Evolutionary conservation across 1,284 basidiomycete genomes (phyloP), one percentile per base, ranked within the genome.

Genomic region (Coniferiporia sulphurascens): DNA sequence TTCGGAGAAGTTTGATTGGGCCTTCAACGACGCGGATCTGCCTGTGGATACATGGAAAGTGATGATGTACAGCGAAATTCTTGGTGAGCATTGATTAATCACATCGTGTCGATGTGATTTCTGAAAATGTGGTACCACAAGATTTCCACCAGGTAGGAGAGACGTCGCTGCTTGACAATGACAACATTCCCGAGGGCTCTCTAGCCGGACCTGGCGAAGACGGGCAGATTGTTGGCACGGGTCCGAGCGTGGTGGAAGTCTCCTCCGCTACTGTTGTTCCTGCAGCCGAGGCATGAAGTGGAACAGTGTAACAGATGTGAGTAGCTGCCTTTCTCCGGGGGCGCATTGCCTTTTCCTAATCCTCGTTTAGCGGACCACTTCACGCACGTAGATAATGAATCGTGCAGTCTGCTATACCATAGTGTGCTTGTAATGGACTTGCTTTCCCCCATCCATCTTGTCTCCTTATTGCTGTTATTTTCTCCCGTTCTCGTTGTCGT

Each of bases 11-110:
- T 99, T 99, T 69, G 96, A 99, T 74, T 99, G 96, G 96, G 92
- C 88, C 69, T 99, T 99, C 85, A 99, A 99, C 75, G 96, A 99
- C 67, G 97, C 97, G n/a, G 96, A 99, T 72, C 80, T 99, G 49
- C 97, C 97, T 0, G 93, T 99, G 27, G 96, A 99, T 72, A 98
- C 94, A 3, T 99, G 96, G 96, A 98, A 98, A 77, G 96, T 98
- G 68, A 95, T 95, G 93, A 95, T 95, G 93, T 95, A 95, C 77
- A 89, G 86, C 68, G 93, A 95, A 74, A 95, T 95, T 65, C 78
- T 95, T n/a, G 92, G 93, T 93, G 65, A 63, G 86, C 76, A 13
- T 32, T 12, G 9, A 46, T 46, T n/a, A 36, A 21, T 21, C 12
- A 56, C 50, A 6, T 54, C 57, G 32, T 3, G 9, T 1, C 1